These are phyloP conservation scores for Neopestalotiopsis rosae DNA, from an alignment of 2,329 filamentous ascomycete species.

Conservation along the genomic window DNA sequence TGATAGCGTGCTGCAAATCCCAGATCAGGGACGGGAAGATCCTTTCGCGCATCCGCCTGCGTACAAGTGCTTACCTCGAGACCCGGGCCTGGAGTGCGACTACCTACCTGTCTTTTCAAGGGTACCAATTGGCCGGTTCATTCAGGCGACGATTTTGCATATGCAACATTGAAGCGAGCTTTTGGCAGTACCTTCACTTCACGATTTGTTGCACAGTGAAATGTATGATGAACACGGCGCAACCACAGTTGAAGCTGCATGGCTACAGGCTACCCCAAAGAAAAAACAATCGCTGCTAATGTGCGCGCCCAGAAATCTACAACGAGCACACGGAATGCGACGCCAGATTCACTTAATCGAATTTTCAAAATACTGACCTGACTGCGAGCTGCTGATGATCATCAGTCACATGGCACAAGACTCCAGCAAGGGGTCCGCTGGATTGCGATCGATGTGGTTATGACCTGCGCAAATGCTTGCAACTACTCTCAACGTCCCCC, in stretches of 20 bases:
- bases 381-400: neutral
- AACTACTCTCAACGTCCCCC: neutral
- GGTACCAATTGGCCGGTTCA: constrained; percentile 1
- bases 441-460: neutral
- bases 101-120: neutral
- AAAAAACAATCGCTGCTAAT: neutral
- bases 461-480: neutral
- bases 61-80: constrained; percentile 8
- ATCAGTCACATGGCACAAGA: neutral
- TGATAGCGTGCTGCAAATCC: neutral
- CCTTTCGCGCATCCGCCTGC: neutral
- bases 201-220: neutral
- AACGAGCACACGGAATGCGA: neutral
- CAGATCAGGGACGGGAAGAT: constrained; percentile 14
- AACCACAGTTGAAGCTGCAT: neutral
- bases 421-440: neutral
- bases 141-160: neutral
- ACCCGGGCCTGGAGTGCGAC: neutral
- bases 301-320: constrained; percentile 1
- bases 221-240: neutral
- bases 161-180: neutral
- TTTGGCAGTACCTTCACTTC: neutral
- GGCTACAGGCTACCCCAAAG: neutral
- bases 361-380: neutral
- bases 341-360: neutral